Base-by-base conservation (phyloP, 495 filamentous ascomycete genomes). In the Durotheca rogersii region DNA sequence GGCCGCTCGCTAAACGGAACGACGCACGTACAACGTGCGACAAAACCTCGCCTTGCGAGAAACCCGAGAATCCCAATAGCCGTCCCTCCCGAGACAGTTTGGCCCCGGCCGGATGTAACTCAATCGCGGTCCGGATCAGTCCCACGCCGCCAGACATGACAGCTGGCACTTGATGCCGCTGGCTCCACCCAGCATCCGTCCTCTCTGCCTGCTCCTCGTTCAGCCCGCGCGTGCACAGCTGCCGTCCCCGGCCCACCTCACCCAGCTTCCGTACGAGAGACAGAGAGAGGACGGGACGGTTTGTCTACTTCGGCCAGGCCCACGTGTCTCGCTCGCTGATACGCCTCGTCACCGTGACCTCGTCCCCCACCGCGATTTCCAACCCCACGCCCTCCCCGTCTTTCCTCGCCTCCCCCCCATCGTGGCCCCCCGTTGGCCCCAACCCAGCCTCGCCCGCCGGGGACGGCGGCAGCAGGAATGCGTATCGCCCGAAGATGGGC, bases 401-500 rank as follows among this genome's bases (percentile, higher is more conserved):
- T 0, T 23, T 33, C 3, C 29, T 7, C 7, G 14, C 29, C 18
- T 14, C 31, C 3, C 14, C 14, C 17, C 34, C 17, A 6, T 32
- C 17, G 3, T 16, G 2, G 29, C 29, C 27, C 17, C 12, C 14
- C n/a, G n/a, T n/a, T n/a, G n/a, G n/a, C n/a, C n/a, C n/a, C n/a
- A 4, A 27, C 23, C 9, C 23, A 4, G 4, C 23, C 23, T 27
- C 9, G 23, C 9, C 35, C 23, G 16, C 43, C 30, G 15, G 36
- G 7, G 12, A 25, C 4, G 17, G 11, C 36, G 47, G 30, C 29
- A 25, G 72, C 33, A 86, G 61, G 62, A 90, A 94, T 3, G 75
- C 82, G 71, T 94, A 95, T 35, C 89, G 73, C 16, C 90, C 90
- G 79, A 92, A 94, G 0, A 93, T 80, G 30, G 90, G 90, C 66